These are phyloP conservation scores for Colletotrichum ledebouriae DNA, from an alignment of 2,329 filamentous ascomycete species.

Conservation along the genomic window DNA sequence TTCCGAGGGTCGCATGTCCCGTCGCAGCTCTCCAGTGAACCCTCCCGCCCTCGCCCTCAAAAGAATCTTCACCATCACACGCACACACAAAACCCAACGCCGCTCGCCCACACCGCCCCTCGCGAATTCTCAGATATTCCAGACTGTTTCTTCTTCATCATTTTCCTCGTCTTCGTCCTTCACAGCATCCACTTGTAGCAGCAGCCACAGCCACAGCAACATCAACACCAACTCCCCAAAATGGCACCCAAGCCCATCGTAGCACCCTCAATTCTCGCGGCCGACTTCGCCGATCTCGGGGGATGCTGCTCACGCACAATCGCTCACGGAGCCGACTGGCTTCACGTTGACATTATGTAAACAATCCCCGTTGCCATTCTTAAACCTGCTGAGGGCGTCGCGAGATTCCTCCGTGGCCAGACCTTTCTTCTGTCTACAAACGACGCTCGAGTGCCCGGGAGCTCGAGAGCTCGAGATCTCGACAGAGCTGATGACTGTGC, in stretches of 20 bases:
- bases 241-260: slow-evolving; percentile 96
- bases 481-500: slow-evolving; percentile 10
- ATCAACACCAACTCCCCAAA: slow-evolving; percentile 12
- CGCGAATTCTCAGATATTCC: neutral
- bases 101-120: slow-evolving; percentile 20
- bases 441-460: slow-evolving; percentile 10
- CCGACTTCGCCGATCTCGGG: slow-evolving; percentile 92
- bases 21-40: slow-evolving; percentile 27
- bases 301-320: slow-evolving; percentile 90
- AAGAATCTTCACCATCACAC: slow-evolving; percentile 30
- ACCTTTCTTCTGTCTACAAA: slow-evolving; percentile 18
- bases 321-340: slow-evolving; percentile 87
- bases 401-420: slow-evolving; percentile 11
- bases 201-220: neutral
- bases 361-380: slow-evolving; percentile 1
- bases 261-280: slow-evolving; percentile 96
- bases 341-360: slow-evolving; percentile 92
- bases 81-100: slow-evolving; percentile 17
- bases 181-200: too few species aligned
- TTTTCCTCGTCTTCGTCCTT: neutral
- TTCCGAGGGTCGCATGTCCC: slow-evolving; percentile 41
- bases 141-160: neutral
- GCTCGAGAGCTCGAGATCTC: neutral
- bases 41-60: slow-evolving; percentile 28
- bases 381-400: slow-evolving; percentile 14